Base-by-base conservation (phyloP, 345 rosid species). In the Aurinia saxatilis region DNA sequence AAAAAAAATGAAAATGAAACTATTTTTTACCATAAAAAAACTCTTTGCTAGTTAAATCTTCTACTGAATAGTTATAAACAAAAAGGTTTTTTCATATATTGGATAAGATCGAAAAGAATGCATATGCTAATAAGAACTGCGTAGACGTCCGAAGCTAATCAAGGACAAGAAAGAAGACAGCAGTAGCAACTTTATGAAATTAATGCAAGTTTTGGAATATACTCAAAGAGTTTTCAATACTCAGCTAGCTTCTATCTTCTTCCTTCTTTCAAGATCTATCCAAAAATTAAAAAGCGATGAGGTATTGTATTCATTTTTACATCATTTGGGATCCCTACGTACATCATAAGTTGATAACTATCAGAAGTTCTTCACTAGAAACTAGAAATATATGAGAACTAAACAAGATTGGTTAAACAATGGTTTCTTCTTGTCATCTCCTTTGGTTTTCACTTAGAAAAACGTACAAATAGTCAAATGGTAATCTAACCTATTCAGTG, bases 171-270 rank as follows among this genome's bases (percentile, higher is more conserved):
- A 31, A 13, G 5, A 52, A 5, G 17, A 53, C 57, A 60, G 37
- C 67, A 61, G 27, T 42, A 17, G 21, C 16, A 69, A 46, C 67
- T 69, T 69, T 61, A 9, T 61, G 63, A 61, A 37, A 44, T 69
- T 18, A 69, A 61, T 69, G 67, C 49, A 45, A 45, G 29, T 45
- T 53, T 61, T 45, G 2, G 55, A 42, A 53, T 57, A 44, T 34
- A 41, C 57, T 17, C n/a, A 44, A 42, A 50, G 61, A 60, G 8
- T 36, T 51, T 44, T 44, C 54, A 41, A 33, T 35, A 60, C 34
- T 42, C 31, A 60, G 12, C 60, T 31, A 21, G 9, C 60, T 19
- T 31, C 21, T 51, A 41, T 10, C 14, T 51, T 33, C 54, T 42
- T 59, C 35, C n/a, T 46, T 38, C 64, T 57, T 25, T 41, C 60